Evolutionary conservation across 345 rosid genomes (phyloP), one percentile per base, ranked within the genome.

Genomic region (Dovyalis caffra): DNA sequence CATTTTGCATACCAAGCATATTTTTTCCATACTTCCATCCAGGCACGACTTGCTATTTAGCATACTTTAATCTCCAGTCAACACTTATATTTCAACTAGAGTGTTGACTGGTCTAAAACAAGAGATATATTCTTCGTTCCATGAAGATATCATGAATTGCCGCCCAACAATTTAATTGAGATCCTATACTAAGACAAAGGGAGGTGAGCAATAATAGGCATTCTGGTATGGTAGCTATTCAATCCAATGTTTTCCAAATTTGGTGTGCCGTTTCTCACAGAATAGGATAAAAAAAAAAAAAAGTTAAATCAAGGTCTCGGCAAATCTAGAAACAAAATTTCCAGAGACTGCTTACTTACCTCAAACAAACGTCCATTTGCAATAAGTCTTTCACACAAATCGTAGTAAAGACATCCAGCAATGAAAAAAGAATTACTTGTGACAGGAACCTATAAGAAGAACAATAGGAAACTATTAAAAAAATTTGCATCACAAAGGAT

Each of bases 381-480:
- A 75, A 88, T 72, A 61, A 87, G 87, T 75, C 85, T 88, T 85
- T 90, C 93, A 79, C 88, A 81, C 73, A 95, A 87, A 88, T 93
- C 97, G 80, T 91, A 88, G 79, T 82, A 88, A 69, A 95, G 96
- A 85, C 81, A 82, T 73, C 94, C 97, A 72, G 90, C 97, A 73
- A 83, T 75, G 75, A 89, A 90, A 80, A 84, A 71, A 74, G 93
- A 87, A 75, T 53, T 71, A 49, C 82, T 83, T 73, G 86, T 77
- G 40, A 60, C 76, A 69, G 97, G 86, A 77, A 71, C 90, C 97
- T 94, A 78, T 61, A 75, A 67, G 64, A 35, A 81, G 47, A 76
- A 76, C 34, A 74, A 62, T 67, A 83, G 62, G 70, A 67, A 72
- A 18, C 16, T 67, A 40, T 10, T 20, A n/a, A 38, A 64, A 21